Evolutionary conservation across 1,284 basidiomycete genomes (phyloP).

Genomic region (Sporisorium graminicola): DNA sequence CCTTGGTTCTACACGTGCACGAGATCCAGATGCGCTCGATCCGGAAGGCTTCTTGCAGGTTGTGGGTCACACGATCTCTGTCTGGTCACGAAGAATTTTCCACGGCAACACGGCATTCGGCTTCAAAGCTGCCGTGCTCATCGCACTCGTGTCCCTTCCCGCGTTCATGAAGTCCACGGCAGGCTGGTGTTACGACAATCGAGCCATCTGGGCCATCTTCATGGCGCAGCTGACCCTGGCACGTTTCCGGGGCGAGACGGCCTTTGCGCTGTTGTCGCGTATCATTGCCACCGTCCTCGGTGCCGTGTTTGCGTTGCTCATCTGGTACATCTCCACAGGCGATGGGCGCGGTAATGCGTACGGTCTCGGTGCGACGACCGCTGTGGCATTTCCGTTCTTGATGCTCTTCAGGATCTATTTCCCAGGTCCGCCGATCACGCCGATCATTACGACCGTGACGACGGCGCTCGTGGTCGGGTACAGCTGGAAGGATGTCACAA

Average conservation of each 20-base stretch:
- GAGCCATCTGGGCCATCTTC: slow-evolving; percentile 66
- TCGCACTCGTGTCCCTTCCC: slow-evolving; percentile 71
- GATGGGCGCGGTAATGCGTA: slow-evolving; percentile 74
- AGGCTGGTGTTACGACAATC: slow-evolving; percentile 63
- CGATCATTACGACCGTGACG: slow-evolving; percentile 82
- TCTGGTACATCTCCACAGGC: slow-evolving; percentile 78
- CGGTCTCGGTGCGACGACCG: slow-evolving; percentile 79
- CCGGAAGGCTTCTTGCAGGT: slow-evolving; percentile 70
- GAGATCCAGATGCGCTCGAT: slow-evolving; percentile 82
- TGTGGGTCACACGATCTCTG: slow-evolving; percentile 53
- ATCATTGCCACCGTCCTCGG: slow-evolving; percentile 59
- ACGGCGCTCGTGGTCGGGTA: slow-evolving; percentile 70
- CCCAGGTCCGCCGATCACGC: slow-evolving; percentile 80
- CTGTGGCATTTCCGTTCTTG: slow-evolving; percentile 78
- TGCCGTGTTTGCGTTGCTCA: slow-evolving; percentile 77
- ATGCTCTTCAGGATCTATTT: slow-evolving; percentile 77
- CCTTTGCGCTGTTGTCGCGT: slow-evolving; percentile 58
- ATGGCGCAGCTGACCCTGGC: slow-evolving; percentile 67
- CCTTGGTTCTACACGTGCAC: slow-evolving; percentile 73
- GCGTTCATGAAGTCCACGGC: slow-evolving; percentile 53
- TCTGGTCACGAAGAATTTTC: slow-evolving; percentile 48
- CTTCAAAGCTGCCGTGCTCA: slow-evolving; percentile 81
- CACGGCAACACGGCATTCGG: slow-evolving; percentile 76
- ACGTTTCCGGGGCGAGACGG: slow-evolving; percentile 63
- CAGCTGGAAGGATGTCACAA: slow-evolving; percentile 57